phyloP scores from a whole-genome alignment of 2,329 filamentous ascomycete genomes.

The Penicillium griseofulvum region DNA sequence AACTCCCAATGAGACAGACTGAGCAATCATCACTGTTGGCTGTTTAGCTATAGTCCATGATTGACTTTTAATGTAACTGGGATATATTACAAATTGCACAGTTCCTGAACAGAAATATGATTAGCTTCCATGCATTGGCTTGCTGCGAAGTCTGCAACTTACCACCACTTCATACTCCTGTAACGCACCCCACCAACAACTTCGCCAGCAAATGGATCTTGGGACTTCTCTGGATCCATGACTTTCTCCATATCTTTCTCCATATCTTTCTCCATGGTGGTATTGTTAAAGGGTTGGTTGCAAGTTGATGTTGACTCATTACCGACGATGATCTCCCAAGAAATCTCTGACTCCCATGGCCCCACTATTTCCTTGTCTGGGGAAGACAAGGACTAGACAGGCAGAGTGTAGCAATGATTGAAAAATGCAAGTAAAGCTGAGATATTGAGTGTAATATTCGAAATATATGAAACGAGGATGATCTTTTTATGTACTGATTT shows the following conservation, averaged over 20 bases:
- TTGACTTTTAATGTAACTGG: neutral
- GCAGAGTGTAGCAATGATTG: neutral
- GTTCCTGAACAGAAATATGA: slow-evolving; percentile 30
- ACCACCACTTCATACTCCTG: slow-evolving; percentile 49
- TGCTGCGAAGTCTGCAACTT: slow-evolving; percentile 5
- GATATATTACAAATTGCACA: slow-evolving; percentile 36
- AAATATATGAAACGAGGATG: no score
- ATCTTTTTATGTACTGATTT: neutral
- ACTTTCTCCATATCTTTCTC: neutral
- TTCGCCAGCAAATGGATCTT: slow-evolving; percentile 38
- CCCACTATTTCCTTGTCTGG: neutral
- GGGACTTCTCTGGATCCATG: neutral
- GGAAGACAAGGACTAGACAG: neutral
- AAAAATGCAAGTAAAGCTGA: neutral
- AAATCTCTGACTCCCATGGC: slow-evolving; percentile 1
- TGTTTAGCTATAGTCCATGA: neutral
- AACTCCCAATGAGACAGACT: slow-evolving; percentile 58
- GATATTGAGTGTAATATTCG: no score
- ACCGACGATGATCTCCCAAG: neutral
- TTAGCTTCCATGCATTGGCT: neutral
- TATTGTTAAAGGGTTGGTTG: neutral
- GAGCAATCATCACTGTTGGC: slow-evolving; percentile 52
- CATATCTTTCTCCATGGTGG: neutral
- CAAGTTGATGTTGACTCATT: neutral
- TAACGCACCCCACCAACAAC: slow-evolving; percentile 45